Evolutionary conservation across 495 filamentous ascomycete species (phyloP), one percentile per base, ranked within the genome.

Genomic region (Aspergillus nanangensis): DNA sequence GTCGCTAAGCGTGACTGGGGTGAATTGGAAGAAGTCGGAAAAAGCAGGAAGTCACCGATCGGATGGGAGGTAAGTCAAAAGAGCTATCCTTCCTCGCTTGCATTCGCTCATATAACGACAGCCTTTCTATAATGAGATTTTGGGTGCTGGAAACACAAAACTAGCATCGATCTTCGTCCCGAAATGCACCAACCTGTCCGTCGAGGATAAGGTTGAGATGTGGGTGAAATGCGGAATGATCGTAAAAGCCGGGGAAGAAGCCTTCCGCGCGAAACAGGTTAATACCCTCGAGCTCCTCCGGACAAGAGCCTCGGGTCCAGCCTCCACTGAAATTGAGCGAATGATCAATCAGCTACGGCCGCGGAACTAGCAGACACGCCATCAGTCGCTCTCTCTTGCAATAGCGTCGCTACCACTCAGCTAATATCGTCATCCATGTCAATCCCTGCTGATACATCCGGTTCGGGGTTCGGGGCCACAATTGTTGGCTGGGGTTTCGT

Each of bases 141-240:
- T 97, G 5, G 82, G 82, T 31, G 94, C 93, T 5, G 92, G 94
- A 40, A 97, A 98, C 61, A 84, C 88, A 18, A 87, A 90, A 44
- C 72, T 95, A 3, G 94, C 94, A 5, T 78, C 84, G 2, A 50
- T 76, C 4, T 98, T 96, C 60, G 80, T 97, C 38, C 85, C 89
- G 8, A 98, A 97, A 67, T 95, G 91, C 67, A 81, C 79, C 37
- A 67, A 67, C 32, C 52, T 84, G 33, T 70, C 76, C 17, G 69
- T 77, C 8, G 75, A 79, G 38, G 86, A 90, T 45, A 72, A 84
- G 24, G 81, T 96, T 41, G 83, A 88, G 57, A 96, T 96, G 93
- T 97, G 88, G 79, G 80, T 94, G 52, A 95, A 95, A 67, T 97
- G 94, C 62, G 91, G 90, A 19, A 81, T 94, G 81, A 75, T 90